These are phyloP conservation scores for Spizellomyces punctatus DNA, from an alignment of 192 early-diverging fungal genomes.

Conservation along the genomic window DNA sequence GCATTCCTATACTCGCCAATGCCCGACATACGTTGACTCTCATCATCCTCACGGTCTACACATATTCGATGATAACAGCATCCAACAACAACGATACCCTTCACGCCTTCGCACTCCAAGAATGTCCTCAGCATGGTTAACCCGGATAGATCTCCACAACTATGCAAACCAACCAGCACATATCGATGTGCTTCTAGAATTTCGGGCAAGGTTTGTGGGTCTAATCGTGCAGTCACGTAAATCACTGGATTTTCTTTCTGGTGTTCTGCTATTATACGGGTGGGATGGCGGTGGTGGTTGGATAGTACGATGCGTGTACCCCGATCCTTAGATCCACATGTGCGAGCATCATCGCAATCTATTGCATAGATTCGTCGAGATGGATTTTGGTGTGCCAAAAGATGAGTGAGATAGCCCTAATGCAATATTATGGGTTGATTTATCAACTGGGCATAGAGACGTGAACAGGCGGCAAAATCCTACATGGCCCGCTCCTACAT, in stretches of 20 bases:
- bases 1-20: too few relatives aligned
- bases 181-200: not conserved
- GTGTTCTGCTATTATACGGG: not conserved
- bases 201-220: slow-evolving; percentile 9
- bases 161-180: slow-evolving; percentile 17
- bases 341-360: slow-evolving; percentile 19
- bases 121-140: slow-evolving; percentile 15
- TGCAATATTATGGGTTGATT: too few relatives aligned
- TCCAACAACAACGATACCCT: slow-evolving; percentile 7
- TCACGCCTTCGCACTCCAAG: slow-evolving; percentile 16
- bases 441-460: too few relatives aligned
- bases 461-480: not conserved
- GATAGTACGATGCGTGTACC: not conserved
- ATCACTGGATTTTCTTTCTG: not conserved
- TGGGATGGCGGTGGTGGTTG: not conserved
- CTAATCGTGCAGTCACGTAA: slow-evolving; percentile 9
- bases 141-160: slow-evolving; percentile 19
- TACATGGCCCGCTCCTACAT: slow-evolving; percentile 21
- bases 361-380: slow-evolving; percentile 5
- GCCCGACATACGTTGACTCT: not conserved
- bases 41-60: not conserved
- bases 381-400: slow-evolving; percentile 10
- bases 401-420: slow-evolving; percentile 24
- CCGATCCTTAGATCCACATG: slow-evolving; percentile 11
- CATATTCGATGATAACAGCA: slow-evolving; percentile 25